Conservation (phyloP, 805 yeast genomes). For the Hanseniaspora lindneri region DNA sequence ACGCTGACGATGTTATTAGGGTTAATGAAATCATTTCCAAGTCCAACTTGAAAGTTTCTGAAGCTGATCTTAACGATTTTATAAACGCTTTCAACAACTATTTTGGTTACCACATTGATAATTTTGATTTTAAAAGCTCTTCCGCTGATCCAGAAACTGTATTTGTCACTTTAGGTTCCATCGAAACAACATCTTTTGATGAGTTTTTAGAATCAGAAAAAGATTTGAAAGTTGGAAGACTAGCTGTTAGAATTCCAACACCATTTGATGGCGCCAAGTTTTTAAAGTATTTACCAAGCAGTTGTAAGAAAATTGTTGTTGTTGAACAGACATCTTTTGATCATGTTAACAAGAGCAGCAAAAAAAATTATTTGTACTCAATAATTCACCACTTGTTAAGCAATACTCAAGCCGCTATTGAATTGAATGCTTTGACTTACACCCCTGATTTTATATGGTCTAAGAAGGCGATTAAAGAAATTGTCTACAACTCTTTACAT, state of each 20-base stretch:
- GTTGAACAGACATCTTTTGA: slow-evolving; percentile 41
- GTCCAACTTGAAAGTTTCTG: slow-evolving; percentile 20
- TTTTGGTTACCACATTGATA: slow-evolving; percentile 3
- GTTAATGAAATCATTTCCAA: slow-evolving; percentile 17
- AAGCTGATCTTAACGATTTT: slow-evolving; percentile 17
- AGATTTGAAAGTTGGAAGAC: slow-evolving; percentile 42
- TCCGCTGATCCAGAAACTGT: slow-evolving; percentile 50
- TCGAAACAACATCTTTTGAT: slow-evolving; percentile 46
- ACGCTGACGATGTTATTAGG: not conserved
- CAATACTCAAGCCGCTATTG: slow-evolving; percentile 25
- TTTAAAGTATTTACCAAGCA: slow-evolving; percentile 43
- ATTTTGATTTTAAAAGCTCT: slow-evolving; percentile 7
- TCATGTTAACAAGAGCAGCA: slow-evolving; percentile 1
- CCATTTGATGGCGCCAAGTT: slow-evolving; percentile 65
- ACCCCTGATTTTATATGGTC: slow-evolving; percentile 47
- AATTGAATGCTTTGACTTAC: slow-evolving; percentile 43
- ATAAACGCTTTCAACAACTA: slow-evolving; percentile 16
- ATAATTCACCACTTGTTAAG: slow-evolving; percentile 19
- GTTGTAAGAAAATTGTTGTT: slow-evolving; percentile 52
- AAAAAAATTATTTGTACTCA: slow-evolving; percentile 16
- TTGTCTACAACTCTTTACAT: slow-evolving; percentile 34
- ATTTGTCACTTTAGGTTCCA: slow-evolving; percentile 71
- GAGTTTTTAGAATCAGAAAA: slow-evolving; percentile 29
- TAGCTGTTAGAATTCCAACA: slow-evolving; percentile 63
- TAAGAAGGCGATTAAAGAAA: slow-evolving; percentile 39